Evolutionary conservation across 2,329 filamentous ascomycete genomes (phyloP), one percentile per base, ranked within the genome.

Genomic region (Chaetomium sp.): DNA sequence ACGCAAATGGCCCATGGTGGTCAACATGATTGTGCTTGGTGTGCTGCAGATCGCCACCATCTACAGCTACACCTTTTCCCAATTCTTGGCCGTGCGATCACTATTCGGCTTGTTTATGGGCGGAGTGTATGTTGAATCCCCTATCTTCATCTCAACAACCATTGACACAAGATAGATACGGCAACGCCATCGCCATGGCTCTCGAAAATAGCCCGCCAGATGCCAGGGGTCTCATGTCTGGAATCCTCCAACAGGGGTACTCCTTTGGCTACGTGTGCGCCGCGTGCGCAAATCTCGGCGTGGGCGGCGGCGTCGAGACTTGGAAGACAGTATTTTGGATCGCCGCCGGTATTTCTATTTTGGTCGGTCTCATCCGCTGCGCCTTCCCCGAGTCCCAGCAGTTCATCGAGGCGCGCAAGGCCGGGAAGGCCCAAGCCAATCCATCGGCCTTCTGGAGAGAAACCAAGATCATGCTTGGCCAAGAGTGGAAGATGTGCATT

Each of bases 311-410:
- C 4, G 79, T 78, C 1, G 80, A 90, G 2, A 85, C 82, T 51
- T 93, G 89, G 90, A 93, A 92, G 79, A 90, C 81, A 0, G 85
- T 92, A 53, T 92, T 91, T 74, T 93, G 88, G 88, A 85, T 89
- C 66, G 90, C 78, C 66, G 87, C 89, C 1, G 88, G 85, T 4
- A 76, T 90, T 51, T 90, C 88, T 35, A 88, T 91, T 66, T 84
- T 76, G 7, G 84, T 91, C n/a, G 90, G 90, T 23, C 72, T 91
- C 35, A 74, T 91, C 57, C 86, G 89, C 23, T 81, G 88, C 27
- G 78, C 80, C 65, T 91, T 93, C 78, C 90, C 89, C 4, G 90
- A 93, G 72, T 91, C 89, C 0, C 82, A 87, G 70, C 89, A 92
- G 70, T 93, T 93, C 79, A 79, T 88, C 56, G 89, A 90, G 68